Evolutionary conservation across 352 stramenopile genomes (phyloP), one percentile per base, ranked within the genome.

Genomic region (Phytopythium mirpurense): DNA sequence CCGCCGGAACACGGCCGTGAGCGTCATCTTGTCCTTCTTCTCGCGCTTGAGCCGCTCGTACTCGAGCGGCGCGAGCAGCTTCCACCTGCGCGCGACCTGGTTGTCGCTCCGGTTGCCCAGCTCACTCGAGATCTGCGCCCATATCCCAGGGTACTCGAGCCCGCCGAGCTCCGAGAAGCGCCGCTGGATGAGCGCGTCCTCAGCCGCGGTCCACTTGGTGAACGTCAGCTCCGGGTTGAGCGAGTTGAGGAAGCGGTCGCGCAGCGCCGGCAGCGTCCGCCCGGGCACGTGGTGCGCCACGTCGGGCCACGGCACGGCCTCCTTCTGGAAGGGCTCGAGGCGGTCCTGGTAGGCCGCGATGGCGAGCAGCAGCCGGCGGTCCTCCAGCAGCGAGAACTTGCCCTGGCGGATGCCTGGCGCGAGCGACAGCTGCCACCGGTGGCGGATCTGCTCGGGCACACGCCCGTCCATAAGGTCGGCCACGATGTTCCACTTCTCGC

Each of bases 401-500:
- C 80, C 80, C 35, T 75, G 73, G 37, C 78, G 77, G 44, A 90
- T 56, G 16, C 74, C 63, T 21, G 80, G 80, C 11, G 74, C 76
- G 23, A 90, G 64, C 40, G 78, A 78, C 18, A 78, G 66, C 56
- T 90, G 80, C 78, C 78, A 90, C 0, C 80, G 78, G 46, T 88
- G 77, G n/a, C 78, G 75, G 32, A 90, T 68, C 56, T 90, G 80
- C 67, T 90, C 80, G 2, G 80, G 60, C 23, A 90, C 67, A 21
- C 78, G 78, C 1, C 75, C 80, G 45, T 90, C 80, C 62, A 90
- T 67, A 27, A 90, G 68, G 47, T 88, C 80, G 2, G 80, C 80
- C 59, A 90, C 85, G 47, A 87, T 74, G 18, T 83, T 86, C 78
- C 77, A 90, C 40, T 82, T 82, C 52, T 90, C 80, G n/a, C 80